A percentile compares a stretch with the other conserved stretches of the same genome.
These are phyloP conservation scores for Paspalum notatum DNA, from an alignment of 176 grass and related monocot species.

Conservation along the genomic window DNA sequence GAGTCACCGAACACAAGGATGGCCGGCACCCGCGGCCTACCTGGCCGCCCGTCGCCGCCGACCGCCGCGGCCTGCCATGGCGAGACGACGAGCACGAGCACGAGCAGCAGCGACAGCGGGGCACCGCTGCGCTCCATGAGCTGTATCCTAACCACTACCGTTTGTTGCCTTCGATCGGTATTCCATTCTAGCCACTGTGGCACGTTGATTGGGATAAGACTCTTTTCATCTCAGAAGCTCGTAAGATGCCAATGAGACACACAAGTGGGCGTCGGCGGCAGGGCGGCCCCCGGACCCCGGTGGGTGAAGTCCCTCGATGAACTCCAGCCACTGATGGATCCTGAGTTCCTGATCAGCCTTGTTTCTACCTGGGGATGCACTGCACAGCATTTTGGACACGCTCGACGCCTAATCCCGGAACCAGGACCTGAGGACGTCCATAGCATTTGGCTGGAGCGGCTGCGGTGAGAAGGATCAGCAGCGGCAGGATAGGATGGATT, in stretches of 20 bases:
- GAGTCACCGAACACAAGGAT: conserved; percentile 70
- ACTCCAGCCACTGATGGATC: background rate
- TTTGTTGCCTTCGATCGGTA: background rate
- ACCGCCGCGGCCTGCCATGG: conserved; percentile 1
- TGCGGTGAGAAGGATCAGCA: background rate
- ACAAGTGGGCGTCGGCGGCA: conserved; percentile 21
- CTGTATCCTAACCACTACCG: background rate
- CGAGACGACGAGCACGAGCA: background rate
- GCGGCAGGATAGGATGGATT: background rate
- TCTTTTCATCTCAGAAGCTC: background rate
- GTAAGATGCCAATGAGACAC: background rate
- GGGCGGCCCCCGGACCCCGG: background rate
- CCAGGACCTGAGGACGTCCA: background rate
- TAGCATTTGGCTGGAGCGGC: too few relatives aligned
- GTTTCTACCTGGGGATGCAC: background rate
- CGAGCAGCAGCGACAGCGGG: background rate
- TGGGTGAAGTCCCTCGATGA: background rate
- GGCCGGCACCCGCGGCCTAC: conserved; percentile 47
- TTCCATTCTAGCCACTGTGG: background rate
- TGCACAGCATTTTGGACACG: background rate
- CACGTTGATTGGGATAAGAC: background rate
- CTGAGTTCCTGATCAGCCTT: background rate
- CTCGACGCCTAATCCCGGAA: background rate
- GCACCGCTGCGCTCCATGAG: conserved; percentile 21
- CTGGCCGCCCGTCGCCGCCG: too few relatives aligned